Evolutionary conservation across 1,284 basidiomycete species (phyloP).

Genomic region (Ceratobasidium sp.): DNA sequence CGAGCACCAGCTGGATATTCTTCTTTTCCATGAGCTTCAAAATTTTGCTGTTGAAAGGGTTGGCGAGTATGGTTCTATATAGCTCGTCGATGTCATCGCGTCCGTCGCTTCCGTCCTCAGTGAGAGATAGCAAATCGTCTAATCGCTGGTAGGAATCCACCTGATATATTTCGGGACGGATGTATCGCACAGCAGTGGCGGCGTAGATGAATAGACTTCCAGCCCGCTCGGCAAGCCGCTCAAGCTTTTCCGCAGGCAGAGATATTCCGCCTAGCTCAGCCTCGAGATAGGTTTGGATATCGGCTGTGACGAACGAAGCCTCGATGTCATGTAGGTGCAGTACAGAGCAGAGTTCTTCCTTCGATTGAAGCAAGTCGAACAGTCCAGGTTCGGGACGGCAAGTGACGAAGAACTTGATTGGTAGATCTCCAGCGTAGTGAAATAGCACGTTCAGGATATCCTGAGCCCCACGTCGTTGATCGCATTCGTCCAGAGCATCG

Average conservation of each 20-base stretch:
- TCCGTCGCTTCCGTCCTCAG: no score
- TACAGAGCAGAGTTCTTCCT: background rate
- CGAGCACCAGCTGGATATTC: background rate
- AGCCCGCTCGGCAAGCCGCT: background rate
- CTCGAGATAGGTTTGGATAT: background rate
- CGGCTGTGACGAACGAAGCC: background rate
- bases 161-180: background rate
- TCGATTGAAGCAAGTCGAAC: background rate
- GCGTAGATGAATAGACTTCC: slow-evolving; percentile 11
- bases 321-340: slow-evolving; percentile 9
- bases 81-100: background rate
- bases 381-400: slow-evolving; percentile 13
- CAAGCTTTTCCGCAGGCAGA: background rate
- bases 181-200: background rate
- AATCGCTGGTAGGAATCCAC: background rate
- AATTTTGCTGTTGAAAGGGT: background rate
- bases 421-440: background rate
- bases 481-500: slow-evolving; percentile 17
- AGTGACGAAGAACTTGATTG: slow-evolving; percentile 18
- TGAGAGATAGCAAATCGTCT: background rate
- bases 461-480: background rate
- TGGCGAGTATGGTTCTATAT: background rate
- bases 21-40: background rate
- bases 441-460: background rate
- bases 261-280: background rate